phyloP scores from a whole-genome alignment of 345 rosid species.

The Pseudoturritis turrita region DNA sequence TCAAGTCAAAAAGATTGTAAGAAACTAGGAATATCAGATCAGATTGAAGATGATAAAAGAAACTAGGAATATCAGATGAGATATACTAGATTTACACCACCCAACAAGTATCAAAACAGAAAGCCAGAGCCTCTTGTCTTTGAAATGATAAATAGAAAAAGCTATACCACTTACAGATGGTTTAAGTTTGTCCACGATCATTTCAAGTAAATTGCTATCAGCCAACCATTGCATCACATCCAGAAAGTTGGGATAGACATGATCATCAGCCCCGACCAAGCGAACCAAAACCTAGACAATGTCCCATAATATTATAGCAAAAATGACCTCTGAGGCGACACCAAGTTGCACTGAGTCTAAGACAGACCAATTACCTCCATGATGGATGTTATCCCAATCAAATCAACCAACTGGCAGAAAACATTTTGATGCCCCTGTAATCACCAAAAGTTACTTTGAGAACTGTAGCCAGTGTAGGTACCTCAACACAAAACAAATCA shows the following conservation, averaged over 20 bases:
- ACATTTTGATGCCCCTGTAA: slow-evolving; percentile 87
- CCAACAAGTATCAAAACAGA: slow-evolving; percentile 7
- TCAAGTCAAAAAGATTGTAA: slow-evolving; percentile 25
- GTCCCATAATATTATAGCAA: not conserved
- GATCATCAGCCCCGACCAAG: slow-evolving; percentile 95
- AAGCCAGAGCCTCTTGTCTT: not conserved
- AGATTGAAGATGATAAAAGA: slow-evolving; percentile 3
- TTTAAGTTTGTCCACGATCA: slow-evolving; percentile 90
- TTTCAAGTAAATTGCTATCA: slow-evolving; percentile 81
- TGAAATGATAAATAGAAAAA: slow-evolving; percentile 1
- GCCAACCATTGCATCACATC: slow-evolving; percentile 99
- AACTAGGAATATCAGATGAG: not conserved
- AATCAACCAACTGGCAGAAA: slow-evolving; percentile 81
- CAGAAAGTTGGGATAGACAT: slow-evolving; percentile 86
- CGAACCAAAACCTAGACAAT: slow-evolving; percentile 81
- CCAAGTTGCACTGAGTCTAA: slow-evolving; percentile 15
- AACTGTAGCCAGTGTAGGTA: slow-evolving; percentile 1
- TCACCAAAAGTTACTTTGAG: slow-evolving; percentile 25
- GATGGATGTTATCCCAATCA: slow-evolving; percentile 97
- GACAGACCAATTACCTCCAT: slow-evolving; percentile 71
- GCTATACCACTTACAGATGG: slow-evolving; percentile 61
- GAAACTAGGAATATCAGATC: slow-evolving; percentile 12
- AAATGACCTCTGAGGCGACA: not conserved
- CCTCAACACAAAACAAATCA: not conserved
- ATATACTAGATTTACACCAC: slow-evolving; percentile 9